These are phyloP conservation scores for Aureobasidium sp. DNA, from an alignment of 2,329 filamentous ascomycete species.

Conservation along the genomic window DNA sequence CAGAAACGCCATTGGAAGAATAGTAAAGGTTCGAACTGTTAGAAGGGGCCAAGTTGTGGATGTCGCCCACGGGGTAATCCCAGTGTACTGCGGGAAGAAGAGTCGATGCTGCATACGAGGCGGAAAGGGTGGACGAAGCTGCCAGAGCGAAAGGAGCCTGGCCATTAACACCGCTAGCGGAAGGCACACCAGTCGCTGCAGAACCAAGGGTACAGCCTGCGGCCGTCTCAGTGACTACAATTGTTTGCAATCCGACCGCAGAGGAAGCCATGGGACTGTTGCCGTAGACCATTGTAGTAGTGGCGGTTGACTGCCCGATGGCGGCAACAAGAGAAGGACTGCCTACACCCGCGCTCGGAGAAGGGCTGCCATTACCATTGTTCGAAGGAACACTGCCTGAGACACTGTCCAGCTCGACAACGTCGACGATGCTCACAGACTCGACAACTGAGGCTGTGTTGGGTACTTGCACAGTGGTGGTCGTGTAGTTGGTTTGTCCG, in stretches of 20 bases:
- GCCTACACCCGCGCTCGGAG: neutral
- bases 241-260: neutral
- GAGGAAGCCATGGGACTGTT: neutral
- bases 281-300: neutral
- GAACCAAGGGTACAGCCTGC: neutral
- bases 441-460: neutral
- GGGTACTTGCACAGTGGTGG: neutral
- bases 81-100: slow-evolving; percentile 8
- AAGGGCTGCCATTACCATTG: neutral
- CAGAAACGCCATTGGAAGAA: neutral
- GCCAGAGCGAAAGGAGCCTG: neutral
- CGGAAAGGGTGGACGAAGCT: neutral
- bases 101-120: neutral
- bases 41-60: neutral
- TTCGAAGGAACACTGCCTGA: neutral
- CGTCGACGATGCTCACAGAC: neutral
- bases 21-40: neutral
- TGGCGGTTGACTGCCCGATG: neutral
- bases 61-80: neutral
- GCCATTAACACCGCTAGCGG: neutral
- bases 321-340: neutral
- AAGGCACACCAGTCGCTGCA: neutral
- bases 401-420: neutral
- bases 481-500: neutral
- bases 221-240: neutral